Conservation (phyloP, 768 basidiomycete species). For the Peribolospora kevripleyi region DNA sequence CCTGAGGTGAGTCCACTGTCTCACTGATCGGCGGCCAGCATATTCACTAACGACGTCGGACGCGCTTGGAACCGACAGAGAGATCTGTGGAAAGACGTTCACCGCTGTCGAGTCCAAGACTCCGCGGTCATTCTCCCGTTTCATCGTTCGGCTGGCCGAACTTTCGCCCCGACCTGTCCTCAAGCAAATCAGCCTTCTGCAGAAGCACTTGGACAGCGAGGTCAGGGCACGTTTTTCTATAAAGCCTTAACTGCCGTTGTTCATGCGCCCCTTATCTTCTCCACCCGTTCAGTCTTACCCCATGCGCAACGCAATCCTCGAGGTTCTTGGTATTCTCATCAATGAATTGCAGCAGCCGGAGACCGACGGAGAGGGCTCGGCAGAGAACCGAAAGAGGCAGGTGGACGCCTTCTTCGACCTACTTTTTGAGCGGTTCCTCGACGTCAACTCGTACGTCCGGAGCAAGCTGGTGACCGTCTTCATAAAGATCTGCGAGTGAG, state of each 20-base stretch:
- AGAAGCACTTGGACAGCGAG: constrained; percentile 75
- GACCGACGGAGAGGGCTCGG: constrained; percentile 11
- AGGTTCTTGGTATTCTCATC: constrained; percentile 67
- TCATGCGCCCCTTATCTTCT: background rate
- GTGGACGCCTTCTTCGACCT: constrained; percentile 57
- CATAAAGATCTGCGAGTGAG: constrained; percentile 45
- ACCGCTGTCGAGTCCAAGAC: constrained; percentile 56
- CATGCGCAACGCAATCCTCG: constrained; percentile 83
- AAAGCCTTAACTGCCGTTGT: background rate
- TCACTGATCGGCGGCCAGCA: background rate
- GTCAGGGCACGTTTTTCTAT: constrained; percentile 23
- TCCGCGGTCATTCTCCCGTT: constrained; percentile 58
- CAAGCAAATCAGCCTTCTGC: constrained; percentile 68
- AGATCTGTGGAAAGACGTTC: constrained; percentile 57
- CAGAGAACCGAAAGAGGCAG: constrained; percentile 35
- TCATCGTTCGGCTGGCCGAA: constrained; percentile 59
- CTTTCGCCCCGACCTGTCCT: constrained; percentile 51
- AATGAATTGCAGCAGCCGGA: constrained; percentile 30
- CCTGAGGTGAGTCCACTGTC: constrained; percentile 24
- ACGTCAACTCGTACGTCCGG: constrained; percentile 72
- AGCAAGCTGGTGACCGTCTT: constrained; percentile 61
- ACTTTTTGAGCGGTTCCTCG: constrained; percentile 65
- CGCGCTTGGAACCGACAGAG: constrained; percentile 24
- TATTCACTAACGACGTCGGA: background rate
- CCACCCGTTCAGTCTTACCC: constrained; percentile 47